Base-by-base conservation (phyloP, 1,284 basidiomycete genomes). In the Stygiomarasmius scandens region DNA sequence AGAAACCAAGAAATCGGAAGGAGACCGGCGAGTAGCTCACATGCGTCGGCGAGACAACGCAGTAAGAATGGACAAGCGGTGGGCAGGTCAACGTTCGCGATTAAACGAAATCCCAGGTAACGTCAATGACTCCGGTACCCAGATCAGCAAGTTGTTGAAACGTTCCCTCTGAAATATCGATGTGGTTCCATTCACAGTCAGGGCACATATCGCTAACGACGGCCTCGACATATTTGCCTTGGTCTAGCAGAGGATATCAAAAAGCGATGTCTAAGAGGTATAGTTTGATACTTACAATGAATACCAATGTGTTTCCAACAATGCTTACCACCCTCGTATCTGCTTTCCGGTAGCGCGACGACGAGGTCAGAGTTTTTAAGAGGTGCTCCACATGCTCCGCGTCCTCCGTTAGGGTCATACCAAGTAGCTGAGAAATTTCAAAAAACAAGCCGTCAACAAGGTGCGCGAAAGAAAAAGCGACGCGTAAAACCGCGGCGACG, bases 171-270 rank as follows among this genome's bases (percentile, higher is more conserved):
- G 71, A 69, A 38, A 79, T 65, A 63, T 79, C 77, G 57, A 79
- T 67, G 34, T 68, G 66, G 25, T 69, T 60, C 22, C 67, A 57
- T 0, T 61, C 65, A 56, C 77, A 78, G 0, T 68, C 71, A 5
- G 67, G 69, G 61, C 77, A 79, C n/a, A 69, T 57, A 61, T 80
- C 77, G 5, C 66, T 68, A 2, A 78, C 71, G 14, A 66, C 63
- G 0, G 70, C 77, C 1, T 61, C 60, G 47, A 74, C 61, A 5
- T 67, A 64, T 10, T 67, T 68, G 24, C 71, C 70, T 41, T 66
- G 61, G 63, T 69, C 67, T 69, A 51, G n/a, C n/a, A n/a, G n/a
- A n/a, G n/a, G n/a, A n/a, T n/a, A n/a, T n/a, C n/a, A n/a, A n/a
- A n/a, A n/a, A n/a, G n/a, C n/a, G n/a, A n/a, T n/a, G n/a, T n/a